Percentiles rank a stretch among this genome's conserved stretches.
phyloP scores from a whole-genome alignment of 306 rosid genomes.

The Malus sylvestris region DNA sequence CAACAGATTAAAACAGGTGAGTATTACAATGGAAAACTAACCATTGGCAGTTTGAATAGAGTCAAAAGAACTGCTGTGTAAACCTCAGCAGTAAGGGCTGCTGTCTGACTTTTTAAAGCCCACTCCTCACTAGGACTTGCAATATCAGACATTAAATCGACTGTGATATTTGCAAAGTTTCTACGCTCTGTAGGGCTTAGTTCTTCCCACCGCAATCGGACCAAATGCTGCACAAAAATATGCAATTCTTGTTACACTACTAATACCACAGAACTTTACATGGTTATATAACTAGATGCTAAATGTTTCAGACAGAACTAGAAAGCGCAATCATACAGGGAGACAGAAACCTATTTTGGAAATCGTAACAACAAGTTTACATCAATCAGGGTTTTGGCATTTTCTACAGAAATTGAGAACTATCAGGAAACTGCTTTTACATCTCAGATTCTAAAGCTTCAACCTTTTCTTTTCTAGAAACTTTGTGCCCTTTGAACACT shows the following conservation, averaged over 20 bases:
- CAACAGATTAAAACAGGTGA: constrained; percentile 17
- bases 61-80: constrained; percentile 7
- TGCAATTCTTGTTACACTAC: constrained; percentile 7
- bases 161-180: constrained; percentile 61
- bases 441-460: background rate
- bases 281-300: background rate
- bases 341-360: background rate
- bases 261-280: background rate
- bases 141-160: constrained; percentile 79
- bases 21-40: constrained; percentile 1
- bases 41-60: constrained; percentile 9
- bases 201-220: constrained; percentile 92
- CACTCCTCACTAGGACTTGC: constrained; percentile 84
- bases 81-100: constrained; percentile 99
- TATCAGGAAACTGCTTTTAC: background rate
- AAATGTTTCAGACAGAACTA: background rate
- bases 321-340: background rate
- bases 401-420: background rate
- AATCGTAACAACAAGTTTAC: background rate
- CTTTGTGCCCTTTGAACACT: background rate
- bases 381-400: background rate
- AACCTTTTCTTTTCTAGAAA: background rate
- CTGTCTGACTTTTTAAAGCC: constrained; percentile 95
- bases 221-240: constrained; percentile 66
- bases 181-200: constrained; percentile 54